A percentile compares a stretch with the other conserved stretches of the same genome.
Evolutionary conservation across 768 basidiomycete genomes (phyloP).

Genomic region (Lactarius evosmus): DNA sequence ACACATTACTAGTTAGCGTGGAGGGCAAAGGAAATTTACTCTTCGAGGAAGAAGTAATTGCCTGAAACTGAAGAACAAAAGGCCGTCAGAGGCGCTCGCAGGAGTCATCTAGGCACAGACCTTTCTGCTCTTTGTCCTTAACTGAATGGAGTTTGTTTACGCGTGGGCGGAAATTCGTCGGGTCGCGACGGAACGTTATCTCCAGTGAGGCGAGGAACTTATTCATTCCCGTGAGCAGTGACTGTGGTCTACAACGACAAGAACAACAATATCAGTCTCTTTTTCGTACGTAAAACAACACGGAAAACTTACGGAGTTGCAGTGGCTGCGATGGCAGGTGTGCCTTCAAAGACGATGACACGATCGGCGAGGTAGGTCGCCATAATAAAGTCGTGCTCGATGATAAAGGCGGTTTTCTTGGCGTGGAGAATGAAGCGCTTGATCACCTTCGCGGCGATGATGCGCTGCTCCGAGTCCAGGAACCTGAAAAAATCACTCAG

Average conservation of each 20-base stretch:
- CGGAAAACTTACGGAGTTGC: conserved; percentile 73
- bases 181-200: conserved; percentile 98
- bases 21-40: conserved; percentile 39
- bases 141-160: conserved; percentile 84
- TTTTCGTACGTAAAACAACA: background rate
- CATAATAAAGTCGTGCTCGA: conserved; percentile 99
- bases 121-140: conserved; percentile 86
- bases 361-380: conserved; percentile 98
- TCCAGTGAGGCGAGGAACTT: conserved; percentile 92
- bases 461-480: conserved; percentile 99
- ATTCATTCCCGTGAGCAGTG: conserved; percentile 95
- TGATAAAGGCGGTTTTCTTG: conserved; percentile 97
- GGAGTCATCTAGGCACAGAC: conserved; percentile 40
- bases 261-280: background rate
- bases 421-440: conserved; percentile 96
- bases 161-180: conserved; percentile 87
- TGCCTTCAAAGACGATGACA: conserved; percentile 88
- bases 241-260: conserved; percentile 68
- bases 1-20: background rate
- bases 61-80: conserved; percentile 52
- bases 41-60: conserved; percentile 93
- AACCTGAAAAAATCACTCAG: conserved; percentile 48
- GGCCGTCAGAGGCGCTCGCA: conserved; percentile 2
- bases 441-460: conserved; percentile 96
- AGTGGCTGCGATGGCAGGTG: conserved; percentile 83